Conservation (phyloP, 176 grass and related monocot genomes). For the Hyparrhenia diplandra region DNA sequence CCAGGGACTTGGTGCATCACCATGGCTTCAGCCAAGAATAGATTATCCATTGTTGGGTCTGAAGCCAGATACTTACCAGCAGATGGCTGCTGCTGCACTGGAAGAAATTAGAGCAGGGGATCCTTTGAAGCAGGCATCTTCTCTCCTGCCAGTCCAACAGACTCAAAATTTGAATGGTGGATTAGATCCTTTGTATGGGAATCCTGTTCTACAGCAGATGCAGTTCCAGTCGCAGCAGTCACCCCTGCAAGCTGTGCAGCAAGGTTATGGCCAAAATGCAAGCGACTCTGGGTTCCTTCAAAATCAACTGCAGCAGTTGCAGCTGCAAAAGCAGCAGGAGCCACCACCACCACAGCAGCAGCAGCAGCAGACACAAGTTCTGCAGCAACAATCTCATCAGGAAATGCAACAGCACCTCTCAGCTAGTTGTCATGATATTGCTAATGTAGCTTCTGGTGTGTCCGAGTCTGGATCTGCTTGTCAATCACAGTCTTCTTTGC, state of each 20-base stretch:
- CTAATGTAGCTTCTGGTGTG: constrained; percentile 47
- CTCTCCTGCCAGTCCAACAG: constrained; percentile 60
- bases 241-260: constrained; percentile 54
- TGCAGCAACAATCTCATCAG: constrained; percentile 32
- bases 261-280: constrained; percentile 45
- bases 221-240: constrained; percentile 65
- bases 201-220: constrained; percentile 69
- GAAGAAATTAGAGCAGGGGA: constrained; percentile 76
- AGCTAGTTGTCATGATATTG: constrained; percentile 50
- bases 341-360: neutral
- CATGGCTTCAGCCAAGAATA: constrained; percentile 67
- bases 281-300: constrained; percentile 49
- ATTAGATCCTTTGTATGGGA: constrained; percentile 51
- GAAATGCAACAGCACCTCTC: constrained; percentile 48
- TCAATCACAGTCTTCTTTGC: constrained; percentile 43
- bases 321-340: constrained; percentile 36
- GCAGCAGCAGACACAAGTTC: constrained; percentile 34
- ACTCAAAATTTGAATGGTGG: constrained; percentile 51
- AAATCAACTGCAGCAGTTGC: constrained; percentile 58
- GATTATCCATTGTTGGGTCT: constrained; percentile 52
- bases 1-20: constrained; percentile 66
- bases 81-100: constrained; percentile 84
- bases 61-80: constrained; percentile 80
- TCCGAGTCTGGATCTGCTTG: constrained; percentile 41
- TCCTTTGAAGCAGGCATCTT: constrained; percentile 56